These are phyloP conservation scores for Setomelanomma holmii DNA, from an alignment of 2,329 filamentous ascomycete genomes.

Conservation along the genomic window DNA sequence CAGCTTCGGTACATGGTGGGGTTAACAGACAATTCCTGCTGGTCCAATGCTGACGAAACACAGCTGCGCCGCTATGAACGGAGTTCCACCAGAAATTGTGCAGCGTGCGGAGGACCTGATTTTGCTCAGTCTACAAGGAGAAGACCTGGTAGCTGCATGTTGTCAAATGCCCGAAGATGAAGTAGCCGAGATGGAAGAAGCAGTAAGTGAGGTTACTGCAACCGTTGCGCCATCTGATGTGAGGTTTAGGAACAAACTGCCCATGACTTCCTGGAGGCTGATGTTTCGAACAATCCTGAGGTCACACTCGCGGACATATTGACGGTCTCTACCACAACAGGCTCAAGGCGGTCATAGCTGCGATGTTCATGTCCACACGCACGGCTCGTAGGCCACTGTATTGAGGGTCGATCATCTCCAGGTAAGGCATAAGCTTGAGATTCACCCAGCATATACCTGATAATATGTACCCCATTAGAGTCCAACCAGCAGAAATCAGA, in stretches of 20 bases:
- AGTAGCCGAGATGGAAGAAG: conserved; percentile 69
- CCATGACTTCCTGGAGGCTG: conserved; percentile 51
- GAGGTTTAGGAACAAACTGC: conserved; percentile 51
- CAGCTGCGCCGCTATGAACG: conserved; percentile 84
- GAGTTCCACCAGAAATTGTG: conserved; percentile 75
- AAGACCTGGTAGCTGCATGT: conserved; percentile 78
- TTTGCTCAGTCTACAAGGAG: conserved; percentile 70
- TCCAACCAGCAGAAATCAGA: too few species aligned
- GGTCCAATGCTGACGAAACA: conserved; percentile 3
- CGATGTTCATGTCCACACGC: not conserved
- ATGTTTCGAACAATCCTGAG: conserved; percentile 45
- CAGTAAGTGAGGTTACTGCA: conserved; percentile 60
- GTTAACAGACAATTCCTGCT: not conserved
- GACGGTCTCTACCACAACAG: conserved; percentile 13
- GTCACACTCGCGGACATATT: conserved; percentile 50
- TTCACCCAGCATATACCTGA: too few species aligned
- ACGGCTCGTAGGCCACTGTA: too few species aligned
- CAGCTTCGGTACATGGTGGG: conserved; percentile 78
- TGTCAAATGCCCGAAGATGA: conserved; percentile 71
- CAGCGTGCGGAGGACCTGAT: conserved; percentile 78
- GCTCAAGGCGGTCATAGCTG: conserved; percentile 13
- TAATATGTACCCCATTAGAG: too few species aligned
- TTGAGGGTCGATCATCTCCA: too few species aligned
- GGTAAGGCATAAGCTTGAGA: too few species aligned
- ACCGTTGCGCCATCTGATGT: conserved; percentile 9